Evolutionary conservation across 345 rosid genomes (phyloP).

Genomic region (Toxicodendron radicans): DNA sequence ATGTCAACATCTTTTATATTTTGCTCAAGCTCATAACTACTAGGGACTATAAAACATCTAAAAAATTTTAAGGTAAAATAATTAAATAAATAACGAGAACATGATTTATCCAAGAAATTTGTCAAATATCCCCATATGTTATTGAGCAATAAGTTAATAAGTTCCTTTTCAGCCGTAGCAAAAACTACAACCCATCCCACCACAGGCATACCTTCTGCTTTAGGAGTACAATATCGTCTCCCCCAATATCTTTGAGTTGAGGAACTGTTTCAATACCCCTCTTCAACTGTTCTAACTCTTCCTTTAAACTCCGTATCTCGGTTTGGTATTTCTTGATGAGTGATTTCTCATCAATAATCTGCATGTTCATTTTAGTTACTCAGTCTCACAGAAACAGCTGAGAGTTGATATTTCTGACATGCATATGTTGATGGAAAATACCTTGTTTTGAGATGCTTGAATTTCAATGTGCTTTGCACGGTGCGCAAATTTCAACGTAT

Average conservation of each 20-base stretch:
- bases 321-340: slow-evolving; percentile 96
- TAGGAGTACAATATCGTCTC: slow-evolving; percentile 79
- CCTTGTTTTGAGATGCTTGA: slow-evolving; percentile 95
- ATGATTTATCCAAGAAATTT: neutral
- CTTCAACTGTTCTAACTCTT: slow-evolving; percentile 92
- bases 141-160: slow-evolving; percentile 2
- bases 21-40: neutral
- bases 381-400: slow-evolving; percentile 2
- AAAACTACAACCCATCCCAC: neutral
- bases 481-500: slow-evolving; percentile 97
- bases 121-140: slow-evolving; percentile 6
- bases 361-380: slow-evolving; percentile 31
- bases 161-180: slow-evolving; percentile 5
- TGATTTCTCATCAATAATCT: slow-evolving; percentile 98
- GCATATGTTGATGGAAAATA: slow-evolving; percentile 15
- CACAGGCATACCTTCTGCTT: slow-evolving; percentile 81
- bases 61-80: neutral
- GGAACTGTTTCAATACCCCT: slow-evolving; percentile 76
- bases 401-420: slow-evolving; percentile 11
- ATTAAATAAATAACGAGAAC: neutral
- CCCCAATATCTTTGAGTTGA: slow-evolving; percentile 56
- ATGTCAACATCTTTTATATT: neutral
- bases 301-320: slow-evolving; percentile 85
- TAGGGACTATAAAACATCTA: neutral
- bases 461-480: slow-evolving; percentile 99